Percentiles rank a stretch among this genome's conserved stretches.
These are phyloP conservation scores for Leishmania tropica DNA, from an alignment of 208 protist species.

Conservation along the genomic window DNA sequence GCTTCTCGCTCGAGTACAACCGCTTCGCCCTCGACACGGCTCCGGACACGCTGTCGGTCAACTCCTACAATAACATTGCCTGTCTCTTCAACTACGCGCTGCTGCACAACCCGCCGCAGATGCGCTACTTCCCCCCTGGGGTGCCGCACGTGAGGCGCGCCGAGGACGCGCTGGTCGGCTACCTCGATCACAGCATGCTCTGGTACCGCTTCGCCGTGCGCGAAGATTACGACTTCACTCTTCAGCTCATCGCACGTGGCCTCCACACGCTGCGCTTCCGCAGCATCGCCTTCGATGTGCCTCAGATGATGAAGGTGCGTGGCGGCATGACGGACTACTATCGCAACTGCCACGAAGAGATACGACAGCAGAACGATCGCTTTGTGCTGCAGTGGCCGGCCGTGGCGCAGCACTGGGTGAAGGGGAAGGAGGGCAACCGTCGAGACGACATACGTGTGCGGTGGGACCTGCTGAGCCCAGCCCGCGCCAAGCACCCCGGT, in stretches of 20 bases:
- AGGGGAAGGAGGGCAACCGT: conserved; percentile 60
- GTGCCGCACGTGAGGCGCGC: conserved; percentile 36
- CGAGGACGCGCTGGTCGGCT: conserved; percentile 48
- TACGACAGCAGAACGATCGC: conserved; percentile 63
- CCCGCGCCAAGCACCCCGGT: conserved; percentile 50
- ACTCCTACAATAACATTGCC: conserved; percentile 92
- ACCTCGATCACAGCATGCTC: conserved; percentile 53
- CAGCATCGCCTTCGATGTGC: conserved; percentile 81
- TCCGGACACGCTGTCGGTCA: conserved; percentile 50
- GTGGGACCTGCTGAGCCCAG: conserved; percentile 74
- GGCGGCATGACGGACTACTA: conserved; percentile 93
- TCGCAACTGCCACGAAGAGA: conserved; percentile 66
- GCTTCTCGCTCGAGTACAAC: conserved; percentile 85
- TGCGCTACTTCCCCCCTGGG: conserved; percentile 44
- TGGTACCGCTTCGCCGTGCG: conserved; percentile 86
- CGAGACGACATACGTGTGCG: conserved; percentile 80
- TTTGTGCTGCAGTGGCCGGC: conserved; percentile 77
- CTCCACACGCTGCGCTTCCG: conserved; percentile 80
- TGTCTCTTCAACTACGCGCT: conserved; percentile 77
- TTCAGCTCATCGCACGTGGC: conserved; percentile 83
- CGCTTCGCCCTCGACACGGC: conserved; percentile 63
- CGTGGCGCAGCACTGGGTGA: conserved; percentile 75
- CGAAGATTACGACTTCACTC: conserved; percentile 91
- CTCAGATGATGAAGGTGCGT: conserved; percentile 76
- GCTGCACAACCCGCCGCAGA: conserved; percentile 58